Evolutionary conservation across 1,139 yeast species (phyloP), one percentile per base, ranked within the genome.

Genomic region (Lodderomyces orthopsilosis): DNA sequence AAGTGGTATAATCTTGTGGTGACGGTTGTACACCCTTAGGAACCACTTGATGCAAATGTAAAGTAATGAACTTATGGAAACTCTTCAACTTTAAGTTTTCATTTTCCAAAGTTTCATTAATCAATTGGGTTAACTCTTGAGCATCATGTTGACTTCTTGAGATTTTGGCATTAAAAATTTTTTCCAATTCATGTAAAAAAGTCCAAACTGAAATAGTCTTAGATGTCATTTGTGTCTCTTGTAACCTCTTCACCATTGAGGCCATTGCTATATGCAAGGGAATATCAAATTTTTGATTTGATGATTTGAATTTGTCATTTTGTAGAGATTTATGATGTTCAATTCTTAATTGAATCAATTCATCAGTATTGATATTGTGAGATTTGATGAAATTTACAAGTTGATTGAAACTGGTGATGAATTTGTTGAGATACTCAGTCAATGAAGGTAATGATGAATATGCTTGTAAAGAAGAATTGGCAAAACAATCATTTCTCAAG

Each of bases 61-160:
- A 32, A 58, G 48, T 44, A 12, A 51, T 38, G 19, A 46, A 52
- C 30, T 42, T 43, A 17, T 44, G 46, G 34, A 52, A 51, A 38
- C 53, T 52, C 40, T 44, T 63, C 35, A 81, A 55, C 36, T 67
- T 65, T 10, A 68, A 58, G 52, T 79, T 74, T 58, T 91, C 97
- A 47, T 74, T 77, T 45, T 85, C 84, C 44, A 91, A 68, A 0
- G 94, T 84, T 56, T 91, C 96, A 37, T 90, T 68, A 30, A 91
- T 74, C 44, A 88, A 63, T 57, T 88, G 95, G 26, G 93, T 77
- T 49, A 93, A 72, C 57, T 93, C 98, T 53, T 93, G 98, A 0
- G 98, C 96, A 65, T 91, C 98, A 55, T 91, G 96, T 63, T 93
- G 98, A 36, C 80, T 79, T 27, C 90, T 68, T 2, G 95, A 83